phyloP scores from a whole-genome alignment of 257 asterid species.

The Solanum corneliomulleri region DNA sequence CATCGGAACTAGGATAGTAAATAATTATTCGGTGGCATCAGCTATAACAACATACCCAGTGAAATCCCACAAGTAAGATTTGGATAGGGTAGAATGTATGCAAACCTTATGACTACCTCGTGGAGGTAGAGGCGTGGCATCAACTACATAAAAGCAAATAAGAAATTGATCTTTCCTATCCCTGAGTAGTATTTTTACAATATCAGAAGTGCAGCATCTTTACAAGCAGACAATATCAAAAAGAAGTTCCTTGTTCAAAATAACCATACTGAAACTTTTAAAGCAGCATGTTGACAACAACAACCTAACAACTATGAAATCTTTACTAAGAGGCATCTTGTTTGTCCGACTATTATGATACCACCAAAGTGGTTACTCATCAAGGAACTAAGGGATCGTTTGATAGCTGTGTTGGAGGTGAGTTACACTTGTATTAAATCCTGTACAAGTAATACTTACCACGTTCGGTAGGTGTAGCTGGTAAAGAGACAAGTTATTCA shows the following conservation, averaged over 20 bases:
- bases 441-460: background rate
- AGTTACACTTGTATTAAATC: background rate
- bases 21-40: slow-evolving; percentile 72
- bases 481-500: too few species aligned
- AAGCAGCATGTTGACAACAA: background rate
- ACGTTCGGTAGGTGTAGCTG: background rate
- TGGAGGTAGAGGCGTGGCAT: slow-evolving; percentile 3
- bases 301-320: background rate
- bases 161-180: background rate
- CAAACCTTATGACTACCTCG: background rate
- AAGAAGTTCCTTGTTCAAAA: background rate
- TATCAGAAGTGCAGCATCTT: background rate
- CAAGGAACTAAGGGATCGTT: background rate
- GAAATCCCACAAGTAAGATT: background rate
- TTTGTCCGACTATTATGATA: background rate
- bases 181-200: background rate
- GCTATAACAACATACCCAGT: background rate
- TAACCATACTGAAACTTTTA: background rate
- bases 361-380: background rate
- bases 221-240: background rate
- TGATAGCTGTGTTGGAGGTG: background rate
- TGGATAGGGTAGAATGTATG: background rate
- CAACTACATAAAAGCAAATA: slow-evolving; percentile 45
- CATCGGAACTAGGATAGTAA: slow-evolving; percentile 90
- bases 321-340: background rate